Base-by-base conservation (phyloP, 2,329 filamentous ascomycete genomes). In the Paraphaeosphaeria minitans region DNA sequence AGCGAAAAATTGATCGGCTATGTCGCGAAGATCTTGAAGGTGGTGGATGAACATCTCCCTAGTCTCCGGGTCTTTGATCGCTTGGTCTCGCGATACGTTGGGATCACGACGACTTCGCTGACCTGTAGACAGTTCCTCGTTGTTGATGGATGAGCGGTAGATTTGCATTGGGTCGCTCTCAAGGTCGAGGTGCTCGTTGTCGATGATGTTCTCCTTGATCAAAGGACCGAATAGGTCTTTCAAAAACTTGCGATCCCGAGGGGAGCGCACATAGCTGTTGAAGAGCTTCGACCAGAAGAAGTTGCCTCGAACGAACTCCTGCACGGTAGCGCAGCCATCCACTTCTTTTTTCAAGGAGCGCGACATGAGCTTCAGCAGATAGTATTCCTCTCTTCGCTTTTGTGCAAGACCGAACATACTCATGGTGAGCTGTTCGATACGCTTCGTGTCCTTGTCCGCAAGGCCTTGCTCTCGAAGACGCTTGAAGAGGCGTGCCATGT, bases 81-180 rank as follows among this genome's bases (percentile, higher is more conserved):
- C 95, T 66, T 96, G 84, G 74, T 99, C 95, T 62, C 93, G 87
- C 0, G 92, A 90, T 35, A 99, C 89, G 66, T 97, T 93, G 14
- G 92, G 87, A 35, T 88, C 90, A 62, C 95, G 86, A 51, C 85
- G 86, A 74, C 93, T 97, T 21, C 92, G 87, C 64, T 88, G 87
- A 4, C 95, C 95, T 0, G 95, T 99, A 19, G 92, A 89, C 24
- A 99, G 86, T 78, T 99, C 95, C 77, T 98, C 94, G 69, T 99
- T 97, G 80, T 96, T 98, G 79, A 99, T 96, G 14, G 92, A 89
- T 5, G 93, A 95, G 43, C 91, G 87, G 78, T 99, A 98, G 57
- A 99, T 99, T 68, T 98, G 94, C 82, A 98, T 89, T 0, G 95
- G 95, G 72, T 99, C 95, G 74, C 94, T 97, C 78, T 99, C 95